Evolutionary conservation across 768 basidiomycete genomes (phyloP), one percentile per base, ranked within the genome.

Genomic region (Suillus placidus): DNA sequence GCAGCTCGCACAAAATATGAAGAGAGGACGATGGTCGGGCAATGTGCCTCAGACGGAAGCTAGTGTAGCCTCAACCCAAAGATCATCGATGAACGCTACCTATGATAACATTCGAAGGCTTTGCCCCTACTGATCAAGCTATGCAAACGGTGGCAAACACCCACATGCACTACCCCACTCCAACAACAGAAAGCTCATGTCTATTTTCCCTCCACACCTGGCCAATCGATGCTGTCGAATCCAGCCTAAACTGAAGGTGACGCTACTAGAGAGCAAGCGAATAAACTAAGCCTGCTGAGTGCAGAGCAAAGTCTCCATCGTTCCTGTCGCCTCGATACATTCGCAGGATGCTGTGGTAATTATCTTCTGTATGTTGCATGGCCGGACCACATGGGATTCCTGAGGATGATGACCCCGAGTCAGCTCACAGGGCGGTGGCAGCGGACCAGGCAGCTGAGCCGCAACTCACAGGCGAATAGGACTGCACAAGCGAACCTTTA

Each of bases 371-470:
- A 89, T 71, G 77, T 80, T 23, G 86, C 88, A 3, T 95, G 93
- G 93, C 93, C 93, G 18, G 93, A 95, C 74, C 88, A n/a, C n/a
- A 93, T 69, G 90, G 92, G 32, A 86, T 94, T n/a, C 93, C 93
- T 9, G 74, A 82, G 47, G 80, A 80, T 42, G 80, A 85, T 63
- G 86, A 93, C 66, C 83, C 83, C 18, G 9, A 20, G 20, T n/a
- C 45, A 45, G 10, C 45, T 47, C 13, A 6, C 20, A 12, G 16
- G n/a, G 10, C 10, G 45, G 47, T 2, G 14, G 23, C 26, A 49
- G 47, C n/a, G 23, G n/a, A 49, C 23, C 23, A 13, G 47, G 47
- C n/a, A n/a, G n/a, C 23, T 23, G 47, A 23, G 23, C 47, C 6
- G 47, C 47, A 49, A n/a, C n/a, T 14, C 47, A 13, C 23, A 49